phyloP scores from a whole-genome alignment of 495 filamentous ascomycete genomes.

The Xylaria telfairii region DNA sequence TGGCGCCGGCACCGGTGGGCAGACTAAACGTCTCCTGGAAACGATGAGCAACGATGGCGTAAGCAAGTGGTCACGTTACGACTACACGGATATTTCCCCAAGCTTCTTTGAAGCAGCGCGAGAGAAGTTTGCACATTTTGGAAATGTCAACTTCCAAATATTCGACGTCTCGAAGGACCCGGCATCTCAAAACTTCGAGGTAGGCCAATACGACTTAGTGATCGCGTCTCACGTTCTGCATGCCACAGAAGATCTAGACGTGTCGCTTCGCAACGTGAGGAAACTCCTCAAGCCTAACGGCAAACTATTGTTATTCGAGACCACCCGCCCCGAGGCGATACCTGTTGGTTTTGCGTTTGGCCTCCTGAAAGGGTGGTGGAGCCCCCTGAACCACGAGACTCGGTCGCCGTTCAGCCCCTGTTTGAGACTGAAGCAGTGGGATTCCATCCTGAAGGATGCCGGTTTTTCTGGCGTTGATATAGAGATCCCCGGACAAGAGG shows the following conservation, averaged over 20 bases:
- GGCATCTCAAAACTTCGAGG: constrained; percentile 31
- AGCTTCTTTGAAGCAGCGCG: constrained; percentile 50
- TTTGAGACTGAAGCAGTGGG: not conserved
- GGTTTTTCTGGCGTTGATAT: constrained; percentile 7
- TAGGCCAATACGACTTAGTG: constrained; percentile 38
- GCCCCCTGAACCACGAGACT: not conserved
- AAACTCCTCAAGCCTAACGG: constrained; percentile 42
- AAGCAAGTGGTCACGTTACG: not conserved
- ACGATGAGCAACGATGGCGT: not conserved
- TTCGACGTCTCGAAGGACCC: constrained; percentile 33
- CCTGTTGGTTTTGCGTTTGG: not conserved
- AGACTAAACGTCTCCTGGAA: not conserved
- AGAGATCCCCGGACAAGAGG: not conserved
- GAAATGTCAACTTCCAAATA: constrained; percentile 29
- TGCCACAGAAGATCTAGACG: constrained; percentile 43
- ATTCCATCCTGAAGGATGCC: not conserved
- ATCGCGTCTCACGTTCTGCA: constrained; percentile 52
- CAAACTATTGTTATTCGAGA: constrained; percentile 38
- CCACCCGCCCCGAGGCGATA: not conserved
- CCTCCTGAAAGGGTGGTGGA: constrained; percentile 12
- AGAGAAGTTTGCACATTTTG: constrained; percentile 18
- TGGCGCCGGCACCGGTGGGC: not conserved
- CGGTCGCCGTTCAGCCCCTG: constrained; percentile 6
- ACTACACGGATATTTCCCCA: constrained; percentile 53
- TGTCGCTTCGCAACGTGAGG: constrained; percentile 41